Percentiles rank a stretch among this genome's conserved stretches.
Evolutionary conservation across 1,139 yeast genomes (phyloP).

Genomic region (Meyerozyma guilliermondii): DNA sequence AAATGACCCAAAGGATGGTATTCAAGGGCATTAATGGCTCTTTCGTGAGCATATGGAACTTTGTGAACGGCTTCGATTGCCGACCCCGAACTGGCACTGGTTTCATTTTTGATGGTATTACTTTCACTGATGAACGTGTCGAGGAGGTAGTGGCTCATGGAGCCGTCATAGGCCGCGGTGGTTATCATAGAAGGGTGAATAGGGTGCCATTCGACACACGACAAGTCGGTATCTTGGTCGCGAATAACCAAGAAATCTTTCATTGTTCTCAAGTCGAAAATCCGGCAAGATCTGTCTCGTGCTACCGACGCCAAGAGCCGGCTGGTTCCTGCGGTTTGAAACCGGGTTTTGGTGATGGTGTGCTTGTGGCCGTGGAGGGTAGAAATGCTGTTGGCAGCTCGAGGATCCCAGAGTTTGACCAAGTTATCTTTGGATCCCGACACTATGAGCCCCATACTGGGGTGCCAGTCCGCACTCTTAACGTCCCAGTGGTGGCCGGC

Average conservation of each 20-base stretch:
- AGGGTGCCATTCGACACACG: conserved; percentile 92
- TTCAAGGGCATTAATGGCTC: conserved; percentile 83
- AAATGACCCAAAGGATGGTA: conserved; percentile 94
- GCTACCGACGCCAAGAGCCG: conserved; percentile 81
- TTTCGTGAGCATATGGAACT: conserved; percentile 91
- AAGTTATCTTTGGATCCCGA: conserved; percentile 92
- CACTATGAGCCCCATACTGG: conserved; percentile 74
- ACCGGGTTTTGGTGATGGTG: conserved; percentile 78
- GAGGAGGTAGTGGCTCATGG: conserved; percentile 71
- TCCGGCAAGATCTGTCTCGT: conserved; percentile 81
- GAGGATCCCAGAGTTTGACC: conserved; percentile 94
- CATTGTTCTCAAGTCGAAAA: conserved; percentile 85
- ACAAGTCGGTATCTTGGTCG: conserved; percentile 80
- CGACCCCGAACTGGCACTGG: conserved; percentile 8
- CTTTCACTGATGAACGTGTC: conserved; percentile 46
- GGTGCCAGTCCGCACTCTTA: conserved; percentile 96
- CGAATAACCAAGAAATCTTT: conserved; percentile 67
- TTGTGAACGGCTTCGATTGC: conserved; percentile 50
- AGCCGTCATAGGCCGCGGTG: conserved; percentile 88
- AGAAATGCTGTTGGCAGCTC: conserved; percentile 64
- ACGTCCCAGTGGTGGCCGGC: conserved; percentile 99
- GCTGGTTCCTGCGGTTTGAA: conserved; percentile 68
- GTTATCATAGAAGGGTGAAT: conserved; percentile 73
- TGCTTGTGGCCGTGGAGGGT: conserved; percentile 92
- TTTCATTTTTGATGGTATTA: conserved; percentile 11